A percentile compares a stretch with the other conserved stretches of the same genome.
Evolutionary conservation across 1,284 basidiomycete genomes (phyloP).

Genomic region (Earliella scabrosa): DNA sequence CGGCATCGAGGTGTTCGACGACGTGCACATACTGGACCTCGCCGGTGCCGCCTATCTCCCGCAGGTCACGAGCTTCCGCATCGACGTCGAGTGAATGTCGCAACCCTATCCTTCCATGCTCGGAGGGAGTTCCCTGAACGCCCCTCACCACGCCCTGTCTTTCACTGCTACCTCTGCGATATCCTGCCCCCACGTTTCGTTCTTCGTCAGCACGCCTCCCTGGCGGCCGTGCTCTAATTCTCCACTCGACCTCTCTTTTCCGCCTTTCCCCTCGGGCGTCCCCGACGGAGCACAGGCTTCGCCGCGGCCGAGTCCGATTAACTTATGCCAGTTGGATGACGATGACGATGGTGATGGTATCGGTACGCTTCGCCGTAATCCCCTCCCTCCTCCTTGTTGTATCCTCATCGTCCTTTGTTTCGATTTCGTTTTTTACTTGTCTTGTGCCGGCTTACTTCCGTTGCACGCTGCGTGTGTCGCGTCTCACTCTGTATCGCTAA

Average conservation of each 20-base stretch:
- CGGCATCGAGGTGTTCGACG: slow-evolving; percentile 81
- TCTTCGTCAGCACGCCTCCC: background rate
- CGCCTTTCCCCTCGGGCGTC: too few relatives aligned
- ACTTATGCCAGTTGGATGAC: slow-evolving; percentile 17
- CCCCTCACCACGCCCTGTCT: background rate
- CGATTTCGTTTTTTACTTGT: too few relatives aligned
- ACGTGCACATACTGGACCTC: slow-evolving; percentile 84
- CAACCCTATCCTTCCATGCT: too few relatives aligned
- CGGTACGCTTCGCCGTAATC: slow-evolving; percentile 8
- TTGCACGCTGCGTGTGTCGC: too few relatives aligned
- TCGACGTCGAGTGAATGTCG: slow-evolving; percentile 43
- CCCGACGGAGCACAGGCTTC: background rate
- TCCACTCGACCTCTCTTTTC: too few relatives aligned
- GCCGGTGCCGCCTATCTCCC: slow-evolving; percentile 91
- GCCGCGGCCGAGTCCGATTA: slow-evolving; percentile 3
- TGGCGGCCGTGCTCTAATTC: too few relatives aligned
- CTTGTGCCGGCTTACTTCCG: too few relatives aligned
- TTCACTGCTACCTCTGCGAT: background rate
- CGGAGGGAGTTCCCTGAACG: too few relatives aligned
- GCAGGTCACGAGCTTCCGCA: slow-evolving; percentile 82
- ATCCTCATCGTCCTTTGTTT: background rate
- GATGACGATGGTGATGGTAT: background rate
- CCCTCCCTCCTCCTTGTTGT: too few relatives aligned
- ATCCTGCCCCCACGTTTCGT: background rate
- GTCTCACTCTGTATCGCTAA: too few relatives aligned